Evolutionary conservation across 2,329 filamentous ascomycete genomes (phyloP), one percentile per base, ranked within the genome.

Genomic region (Diaporthe ilicicola): DNA sequence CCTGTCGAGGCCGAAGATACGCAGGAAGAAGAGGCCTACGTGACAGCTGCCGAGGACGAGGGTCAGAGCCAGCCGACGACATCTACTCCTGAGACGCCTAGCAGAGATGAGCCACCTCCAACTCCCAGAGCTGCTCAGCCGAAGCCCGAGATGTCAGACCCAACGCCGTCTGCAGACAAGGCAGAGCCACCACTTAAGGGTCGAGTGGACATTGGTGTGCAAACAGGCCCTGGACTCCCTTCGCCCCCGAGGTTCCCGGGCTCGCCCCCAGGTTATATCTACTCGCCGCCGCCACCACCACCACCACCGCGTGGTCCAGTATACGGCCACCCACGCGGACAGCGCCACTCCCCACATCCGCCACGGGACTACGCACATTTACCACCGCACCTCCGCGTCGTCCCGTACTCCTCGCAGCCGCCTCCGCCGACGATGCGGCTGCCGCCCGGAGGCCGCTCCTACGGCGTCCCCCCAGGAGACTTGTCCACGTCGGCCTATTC

Each of bases 171-270:
- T 29, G 56, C 29, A 37, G 65, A 59, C 65, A 68, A 68, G 10
- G 34, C 42, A 2, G 24, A 22, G 8, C 37, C 39, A 24, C 56
- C 50, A 8, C 6, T 12, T 53, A 50, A 50, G 24, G 59, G 37
- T 12, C 34, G 34, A 1, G 65, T 67, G 27, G 71, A 73, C 17
- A 62, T 68, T 12, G 71, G 71, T 44, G 71, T 74, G 34, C 73
- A 74, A 32, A 72, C 71, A 10, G 73, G 67, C 13, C 67, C 71
- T 0, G 55, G 55, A 2, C 69, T 59, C 7, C 56, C 64, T 7
- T 27, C 24, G 1, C 34, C 51, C 13, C 54, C 53, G 10, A 53
- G 62, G 34, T 37, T 37, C 15, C 15, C 54, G 39, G 61, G 44
- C 24, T 51, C 39, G 34, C 65, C 65, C 53, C 48, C 61, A 4